Evolutionary conservation across 2,329 filamentous ascomycete genomes (phyloP), one percentile per base, ranked within the genome.

Genomic region (Alternaria postmessia): DNA sequence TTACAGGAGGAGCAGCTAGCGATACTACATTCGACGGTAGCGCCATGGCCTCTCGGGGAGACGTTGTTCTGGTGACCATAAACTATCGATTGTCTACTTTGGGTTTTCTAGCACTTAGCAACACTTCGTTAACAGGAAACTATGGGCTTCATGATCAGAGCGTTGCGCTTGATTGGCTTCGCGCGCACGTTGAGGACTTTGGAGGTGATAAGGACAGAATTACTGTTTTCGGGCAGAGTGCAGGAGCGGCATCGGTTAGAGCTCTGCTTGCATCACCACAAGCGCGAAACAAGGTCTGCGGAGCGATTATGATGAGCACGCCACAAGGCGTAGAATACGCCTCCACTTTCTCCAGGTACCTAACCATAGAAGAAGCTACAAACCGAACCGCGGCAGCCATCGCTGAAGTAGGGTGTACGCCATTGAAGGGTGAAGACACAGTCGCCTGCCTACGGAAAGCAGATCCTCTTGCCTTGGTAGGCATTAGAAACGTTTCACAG

Each of bases 81-180:
- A 82, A 82, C 62, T 83, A 83, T 66, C 70, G 76, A n/a, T 66
- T 78, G 3, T 69, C 66, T 16, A 75, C 75, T 4, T 67, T 80
- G 12, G 77, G 77, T 3, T 75, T 78, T 57, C 67, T 79, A 6
- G 71, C 75, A 28, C 47, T 78, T 8, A 62, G 71, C n/a, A 73
- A 84, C 62, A 80, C 81, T 16, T 70, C 77, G 4, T 79, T 81
- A 3, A 81, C 81, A 18, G 83, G 83, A 28, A 86, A 86, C 57
- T 84, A 83, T 6, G 82, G 5, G 28, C 72, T 86, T 2, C 79
- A 78, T 5, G 84, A 86, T 66, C 81, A 84, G 64, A 81, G 83
- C 51, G 79, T 79, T 24, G 84, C 82, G 0, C 74, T 85, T 7
- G 80, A 84, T 38, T 86, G 84, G 84, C 76, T 85, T 1, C 76